phyloP scores from a whole-genome alignment of 352 stramenopile species.

The Globisporangium spinosum region DNA sequence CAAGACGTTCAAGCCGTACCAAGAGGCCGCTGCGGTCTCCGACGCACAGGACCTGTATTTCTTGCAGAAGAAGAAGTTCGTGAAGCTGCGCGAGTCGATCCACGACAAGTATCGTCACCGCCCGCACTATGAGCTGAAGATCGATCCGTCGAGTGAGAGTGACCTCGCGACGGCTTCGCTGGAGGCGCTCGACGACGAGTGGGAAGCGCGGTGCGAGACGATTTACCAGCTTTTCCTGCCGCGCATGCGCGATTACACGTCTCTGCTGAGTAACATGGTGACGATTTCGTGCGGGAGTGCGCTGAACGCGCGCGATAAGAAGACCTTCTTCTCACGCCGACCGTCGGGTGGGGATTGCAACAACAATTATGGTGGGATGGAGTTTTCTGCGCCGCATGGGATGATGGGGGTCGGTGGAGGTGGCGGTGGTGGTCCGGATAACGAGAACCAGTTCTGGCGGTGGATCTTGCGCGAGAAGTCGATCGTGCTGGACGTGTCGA shows the following conservation, averaged over 20 bases:
- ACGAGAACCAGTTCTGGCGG: conserved; percentile 73
- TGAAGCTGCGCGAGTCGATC: conserved; percentile 53
- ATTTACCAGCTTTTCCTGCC: conserved; percentile 72
- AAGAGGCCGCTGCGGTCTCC: conserved; percentile 36
- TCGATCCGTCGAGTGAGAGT: conserved; percentile 33
- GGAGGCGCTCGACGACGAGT: conserved; percentile 64
- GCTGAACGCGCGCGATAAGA: conserved; percentile 73
- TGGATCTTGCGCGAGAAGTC: conserved; percentile 82
- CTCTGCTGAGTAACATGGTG: conserved; percentile 64
- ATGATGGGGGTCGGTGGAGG: conserved; percentile 9
- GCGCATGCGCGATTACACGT: conserved; percentile 67
- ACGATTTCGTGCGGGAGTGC: conserved; percentile 62
- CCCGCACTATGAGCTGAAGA: conserved; percentile 58
- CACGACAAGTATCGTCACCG: conserved; percentile 73
- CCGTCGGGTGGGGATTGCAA: conserved; percentile 47
- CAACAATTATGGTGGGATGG: conserved; percentile 25
- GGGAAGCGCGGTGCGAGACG: conserved; percentile 58
- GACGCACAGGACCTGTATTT: conserved; percentile 67
- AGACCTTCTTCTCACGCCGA: conserved; percentile 69
- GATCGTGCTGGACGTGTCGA: conserved; percentile 72
- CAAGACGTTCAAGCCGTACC: conserved; percentile 71
- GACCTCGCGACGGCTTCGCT: conserved; percentile 45
- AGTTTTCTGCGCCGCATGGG: conserved; percentile 36
- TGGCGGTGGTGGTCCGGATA: conserved; percentile 21
- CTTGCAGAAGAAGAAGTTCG: conserved; percentile 71